A percentile compares a stretch with the other conserved stretches of the same genome.
Evolutionary conservation across 1,139 yeast genomes (phyloP).

Genomic region (Casaregolazyma lundiana): DNA sequence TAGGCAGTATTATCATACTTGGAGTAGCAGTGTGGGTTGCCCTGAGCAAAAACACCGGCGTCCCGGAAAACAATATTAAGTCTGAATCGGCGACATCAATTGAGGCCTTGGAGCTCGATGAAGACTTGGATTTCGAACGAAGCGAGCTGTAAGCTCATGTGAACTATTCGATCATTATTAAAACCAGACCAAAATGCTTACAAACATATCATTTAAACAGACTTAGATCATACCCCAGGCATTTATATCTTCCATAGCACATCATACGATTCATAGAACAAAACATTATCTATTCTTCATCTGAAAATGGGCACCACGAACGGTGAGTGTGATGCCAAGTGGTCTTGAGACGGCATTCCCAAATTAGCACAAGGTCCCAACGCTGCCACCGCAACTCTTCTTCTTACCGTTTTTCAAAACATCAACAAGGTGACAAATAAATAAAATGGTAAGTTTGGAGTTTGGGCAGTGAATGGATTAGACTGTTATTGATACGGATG

Average conservation of each 20-base stretch:
- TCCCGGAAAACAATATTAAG: background rate
- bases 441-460: background rate
- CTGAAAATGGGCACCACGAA: too few species aligned
- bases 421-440: background rate
- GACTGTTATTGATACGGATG: background rate
- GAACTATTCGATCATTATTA: too few species aligned
- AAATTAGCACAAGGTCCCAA: background rate
- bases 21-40: conserved; percentile 62
- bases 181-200: too few species aligned
- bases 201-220: background rate
- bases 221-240: too few species aligned
- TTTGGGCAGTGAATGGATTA: too few species aligned
- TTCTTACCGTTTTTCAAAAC: background rate
- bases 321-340: too few species aligned
- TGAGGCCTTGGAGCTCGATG: conserved; percentile 5
- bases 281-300: too few species aligned
- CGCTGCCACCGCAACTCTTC: background rate
- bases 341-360: too few species aligned
- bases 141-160: too few species aligned
- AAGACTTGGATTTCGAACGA: background rate
- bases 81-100: conserved; percentile 1
- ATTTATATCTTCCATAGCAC: background rate
- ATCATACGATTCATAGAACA: background rate
- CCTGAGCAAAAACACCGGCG: conserved; percentile 7
- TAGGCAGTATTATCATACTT: conserved; percentile 66